These are phyloP conservation scores for Corchorus capsularis DNA, from an alignment of 345 rosid genomes.

Conservation along the genomic window DNA sequence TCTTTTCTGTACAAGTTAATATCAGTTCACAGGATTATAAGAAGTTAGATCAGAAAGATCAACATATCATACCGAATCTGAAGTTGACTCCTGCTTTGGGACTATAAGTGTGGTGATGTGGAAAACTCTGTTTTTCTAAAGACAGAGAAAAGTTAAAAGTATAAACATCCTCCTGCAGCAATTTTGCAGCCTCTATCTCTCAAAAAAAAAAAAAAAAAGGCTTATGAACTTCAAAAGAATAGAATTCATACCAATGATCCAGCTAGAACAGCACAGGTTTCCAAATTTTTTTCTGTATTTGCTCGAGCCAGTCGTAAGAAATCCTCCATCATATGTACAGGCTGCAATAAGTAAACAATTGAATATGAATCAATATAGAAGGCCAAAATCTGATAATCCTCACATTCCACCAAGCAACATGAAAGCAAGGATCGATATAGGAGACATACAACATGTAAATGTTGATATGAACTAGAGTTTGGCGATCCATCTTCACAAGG, in stretches of 20 bases:
- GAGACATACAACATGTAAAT: conserved; percentile 79
- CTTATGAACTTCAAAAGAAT: background rate
- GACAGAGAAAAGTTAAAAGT: background rate
- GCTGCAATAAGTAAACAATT: conserved; percentile 48
- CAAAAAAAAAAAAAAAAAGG: background rate
- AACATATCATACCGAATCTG: conserved; percentile 69
- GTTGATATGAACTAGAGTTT: conserved; percentile 64
- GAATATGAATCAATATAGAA: background rate
- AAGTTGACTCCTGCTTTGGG: conserved; percentile 96
- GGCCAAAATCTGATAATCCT: background rate
- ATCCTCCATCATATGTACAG: conserved; percentile 80
- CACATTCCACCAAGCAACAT: conserved; percentile 33
- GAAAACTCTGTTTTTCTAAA: conserved; percentile 90
- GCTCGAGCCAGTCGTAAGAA: conserved; percentile 77
- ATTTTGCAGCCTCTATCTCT: background rate
- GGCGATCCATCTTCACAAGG: conserved; percentile 51
- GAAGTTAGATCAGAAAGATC: background rate
- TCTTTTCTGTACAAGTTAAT: no score
- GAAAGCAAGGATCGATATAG: conserved; percentile 26
- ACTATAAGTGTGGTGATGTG: conserved; percentile 85
- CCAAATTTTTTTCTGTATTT: conserved; percentile 83
- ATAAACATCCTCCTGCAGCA: conserved; percentile 20
- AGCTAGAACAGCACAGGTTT: conserved; percentile 95
- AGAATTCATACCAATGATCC: conserved; percentile 71
- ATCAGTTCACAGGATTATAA: background rate